A percentile compares a stretch with the other conserved stretches of the same genome.
Evolutionary conservation across 2,329 filamentous ascomycete species (phyloP).

Genomic region (Chrysoporthe austroafricana): DNA sequence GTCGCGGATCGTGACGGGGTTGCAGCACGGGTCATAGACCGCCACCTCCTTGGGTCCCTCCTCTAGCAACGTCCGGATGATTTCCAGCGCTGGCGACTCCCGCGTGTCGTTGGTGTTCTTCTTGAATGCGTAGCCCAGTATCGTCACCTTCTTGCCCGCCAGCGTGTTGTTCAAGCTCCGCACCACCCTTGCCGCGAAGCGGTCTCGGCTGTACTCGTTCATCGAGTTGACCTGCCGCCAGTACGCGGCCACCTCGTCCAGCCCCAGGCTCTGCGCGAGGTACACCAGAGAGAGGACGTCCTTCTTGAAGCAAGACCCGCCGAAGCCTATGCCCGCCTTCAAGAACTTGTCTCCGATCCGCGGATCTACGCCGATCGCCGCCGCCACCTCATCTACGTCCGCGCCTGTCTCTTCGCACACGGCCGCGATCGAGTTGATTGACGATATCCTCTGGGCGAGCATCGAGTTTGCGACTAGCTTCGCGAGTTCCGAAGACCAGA

Average conservation of each 20-base stretch:
- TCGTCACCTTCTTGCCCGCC: constrained; percentile 69
- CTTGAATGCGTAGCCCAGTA: constrained; percentile 81
- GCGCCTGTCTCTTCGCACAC: constrained; percentile 78
- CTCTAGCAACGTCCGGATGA: constrained; percentile 67
- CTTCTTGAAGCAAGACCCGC: constrained; percentile 82
- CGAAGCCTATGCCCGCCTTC: constrained; percentile 76
- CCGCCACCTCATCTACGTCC: constrained; percentile 73
- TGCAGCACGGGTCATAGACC: constrained; percentile 70
- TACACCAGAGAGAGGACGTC: constrained; percentile 76
- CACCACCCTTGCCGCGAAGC: constrained; percentile 70
- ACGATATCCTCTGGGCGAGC: constrained; percentile 79
- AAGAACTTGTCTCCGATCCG: constrained; percentile 76
- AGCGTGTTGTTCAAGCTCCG: constrained; percentile 70
- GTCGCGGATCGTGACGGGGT: constrained; percentile 52
- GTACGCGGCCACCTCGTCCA: constrained; percentile 74
- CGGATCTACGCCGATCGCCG: constrained; percentile 69
- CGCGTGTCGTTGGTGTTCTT: constrained; percentile 77
- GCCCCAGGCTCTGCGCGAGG: constrained; percentile 69
- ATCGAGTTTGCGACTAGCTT: constrained; percentile 82
- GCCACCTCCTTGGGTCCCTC: constrained; percentile 67
- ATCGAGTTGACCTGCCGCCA: constrained; percentile 76
- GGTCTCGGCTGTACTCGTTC: constrained; percentile 74
- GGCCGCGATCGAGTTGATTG: constrained; percentile 80
- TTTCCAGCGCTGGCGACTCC: constrained; percentile 70
- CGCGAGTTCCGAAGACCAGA: constrained; percentile 77